Evolutionary conservation across 2,329 filamentous ascomycete species (phyloP).

Genomic region (Arthroderma sp.): DNA sequence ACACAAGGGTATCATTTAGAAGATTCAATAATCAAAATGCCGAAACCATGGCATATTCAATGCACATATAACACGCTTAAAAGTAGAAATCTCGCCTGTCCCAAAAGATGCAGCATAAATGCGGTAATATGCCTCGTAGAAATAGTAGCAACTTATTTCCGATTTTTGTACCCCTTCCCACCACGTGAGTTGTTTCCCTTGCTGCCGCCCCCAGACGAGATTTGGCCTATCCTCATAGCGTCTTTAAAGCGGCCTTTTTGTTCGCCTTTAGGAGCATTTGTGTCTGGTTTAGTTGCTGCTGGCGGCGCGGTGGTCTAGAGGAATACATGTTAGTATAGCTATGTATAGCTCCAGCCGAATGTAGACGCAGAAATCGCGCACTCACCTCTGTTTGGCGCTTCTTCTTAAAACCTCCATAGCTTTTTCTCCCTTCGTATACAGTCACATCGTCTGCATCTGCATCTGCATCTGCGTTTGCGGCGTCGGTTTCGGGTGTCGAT

Average conservation of each 20-base stretch:
- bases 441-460: slow-evolving; percentile 22
- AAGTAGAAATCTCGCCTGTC: not conserved
- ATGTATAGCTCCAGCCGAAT: not conserved
- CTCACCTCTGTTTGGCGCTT: slow-evolving; percentile 15
- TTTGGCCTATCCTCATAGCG: not conserved
- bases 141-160: not conserved
- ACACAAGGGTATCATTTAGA: not conserved
- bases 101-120: not conserved
- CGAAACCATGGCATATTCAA: not conserved
- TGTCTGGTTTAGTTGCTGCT: not conserved
- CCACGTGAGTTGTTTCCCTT: not conserved
- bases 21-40: not conserved
- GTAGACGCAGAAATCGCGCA: not conserved
- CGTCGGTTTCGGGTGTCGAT: not conserved
- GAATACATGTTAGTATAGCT: not conserved
- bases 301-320: not conserved
- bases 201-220: not conserved
- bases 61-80: not conserved
- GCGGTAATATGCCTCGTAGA: not conserved
- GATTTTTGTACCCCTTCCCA: not conserved
- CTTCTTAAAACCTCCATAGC: slow-evolving; percentile 31
- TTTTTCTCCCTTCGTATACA: slow-evolving; percentile 23
- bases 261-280: not conserved
- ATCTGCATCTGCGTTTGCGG: too few relatives aligned
- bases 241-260: not conserved